phyloP scores from a whole-genome alignment of 179 eudicot genomes.

The Drosera spatulata region DNA sequence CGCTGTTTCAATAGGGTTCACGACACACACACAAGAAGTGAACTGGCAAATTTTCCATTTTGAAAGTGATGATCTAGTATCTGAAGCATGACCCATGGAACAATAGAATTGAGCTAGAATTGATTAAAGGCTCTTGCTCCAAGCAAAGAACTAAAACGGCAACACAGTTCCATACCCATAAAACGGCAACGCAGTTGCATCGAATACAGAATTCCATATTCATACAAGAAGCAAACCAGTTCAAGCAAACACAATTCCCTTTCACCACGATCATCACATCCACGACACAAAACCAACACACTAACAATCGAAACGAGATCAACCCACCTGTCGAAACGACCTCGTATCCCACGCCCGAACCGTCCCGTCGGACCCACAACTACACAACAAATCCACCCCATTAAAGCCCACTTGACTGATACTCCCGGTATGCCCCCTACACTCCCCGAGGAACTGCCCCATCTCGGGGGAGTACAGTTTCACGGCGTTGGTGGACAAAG shows the following conservation, averaged over 20 bases:
- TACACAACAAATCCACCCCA: conserved; percentile 36
- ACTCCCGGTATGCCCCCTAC: conserved; percentile 47
- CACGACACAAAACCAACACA: not conserved
- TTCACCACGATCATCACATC: not conserved
- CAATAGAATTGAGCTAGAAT: too few species aligned
- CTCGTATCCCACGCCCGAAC: conserved; percentile 86
- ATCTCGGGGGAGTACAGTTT: conserved; percentile 72
- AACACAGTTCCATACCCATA: too few species aligned
- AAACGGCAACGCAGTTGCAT: too few species aligned
- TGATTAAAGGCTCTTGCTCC: too few species aligned
- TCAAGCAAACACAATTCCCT: not conserved
- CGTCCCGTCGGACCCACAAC: conserved; percentile 78
- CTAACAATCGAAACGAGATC: not conserved
- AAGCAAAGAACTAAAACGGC: too few species aligned
- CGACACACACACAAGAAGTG: too few species aligned
- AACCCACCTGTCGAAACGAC: conserved; percentile 58
- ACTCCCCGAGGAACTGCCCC: conserved; percentile 78
- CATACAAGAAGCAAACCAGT: too few species aligned
- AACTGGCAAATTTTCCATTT: too few species aligned
- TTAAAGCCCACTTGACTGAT: conserved; percentile 63
- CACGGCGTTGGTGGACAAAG: conserved; percentile 65
- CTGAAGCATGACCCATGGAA: too few species aligned
- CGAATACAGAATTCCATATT: too few species aligned
- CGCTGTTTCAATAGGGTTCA: too few species aligned
- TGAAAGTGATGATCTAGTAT: too few species aligned